Base-by-base conservation (phyloP, 1,139 yeast genomes). In the Meyerozyma sp. region DNA sequence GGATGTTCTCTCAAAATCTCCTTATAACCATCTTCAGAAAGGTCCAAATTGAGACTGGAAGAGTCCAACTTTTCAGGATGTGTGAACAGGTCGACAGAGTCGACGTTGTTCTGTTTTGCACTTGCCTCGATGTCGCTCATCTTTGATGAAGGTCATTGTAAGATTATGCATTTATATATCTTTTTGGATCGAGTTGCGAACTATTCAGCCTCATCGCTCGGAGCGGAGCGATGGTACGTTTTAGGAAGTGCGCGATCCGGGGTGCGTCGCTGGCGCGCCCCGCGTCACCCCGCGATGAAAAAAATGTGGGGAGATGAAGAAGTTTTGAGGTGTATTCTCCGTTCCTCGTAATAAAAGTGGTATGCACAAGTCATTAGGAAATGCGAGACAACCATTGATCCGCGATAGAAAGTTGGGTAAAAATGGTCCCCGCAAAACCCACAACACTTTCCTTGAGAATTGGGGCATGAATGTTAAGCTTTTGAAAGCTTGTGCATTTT, bases 1-100 rank as follows among this genome's bases (percentile, higher is more conserved):
- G 43, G 45, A 26, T 38, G 39, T 25, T 39, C 4, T 30, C 6
- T 13, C 18, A 43, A 32, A 11, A 42, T 43, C n/a, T 27, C 29
- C n/a, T 27, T 16, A 16, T 16, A 16, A 16, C 18, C 18, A 16
- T 16, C 18, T 3, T 16, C 18, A 16, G 18, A 16, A 27, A 27
- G 29, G n/a, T 27, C 29, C n/a, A 27, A 11, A 27, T 27, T 27
- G 29, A 27, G 29, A 11, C 29, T 27, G n/a, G n/a, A 9, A 9
- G 29, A 27, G 29, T 27, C 29, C n/a, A 27, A 11, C n/a, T 27
- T 27, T 27, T 27, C 29, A 10, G 29, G 29, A 27, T 27, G 29
- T 9, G 29, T 27, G n/a, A 27, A 27, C 29, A 27, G 29, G 2
- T 27, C 29, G n/a, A 27, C 29, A 10, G 29, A 27, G 29, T 4